Evolutionary conservation across 78 protist species (phyloP), one percentile per base, ranked within the genome.

Genomic region (Dictyostelium citrinum): DNA sequence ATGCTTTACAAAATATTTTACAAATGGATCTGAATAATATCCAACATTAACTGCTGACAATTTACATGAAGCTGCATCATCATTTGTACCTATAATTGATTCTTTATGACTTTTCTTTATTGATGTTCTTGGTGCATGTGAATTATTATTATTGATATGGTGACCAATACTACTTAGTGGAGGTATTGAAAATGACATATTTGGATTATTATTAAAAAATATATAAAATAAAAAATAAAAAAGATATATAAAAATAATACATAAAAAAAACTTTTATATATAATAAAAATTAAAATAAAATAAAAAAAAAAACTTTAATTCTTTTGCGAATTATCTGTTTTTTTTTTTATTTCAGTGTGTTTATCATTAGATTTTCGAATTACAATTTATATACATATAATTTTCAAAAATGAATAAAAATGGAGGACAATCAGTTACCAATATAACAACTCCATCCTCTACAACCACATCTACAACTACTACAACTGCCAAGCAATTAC

Each of bases 31-130:
- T 37, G 35, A 74, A 49, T 80, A 91, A 20, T 91, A 91, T 46
- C 95, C 95, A 31, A 79, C 43, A 46, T 83, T 78, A 20, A 91
- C 95, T 5, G 90, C 78, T 61, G 95, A 91, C 46, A 72, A 58
- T 82, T 91, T 91, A 51, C 95, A 91, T 35, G 83, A 61, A 4
- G 95, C 91, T 24, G 95, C 95, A 58, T 91, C 95, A 58, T 91
- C 95, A 70, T 91, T 91, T 5, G 95, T 91, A 4, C 91, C 90
- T 17, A 91, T 91, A 39, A 91, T 86, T 4, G 95, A 78, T 68
- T 88, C 93, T 31, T 43, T 78, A 45, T 88, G 93, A 35, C 39
- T 46, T 77, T 39, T 55, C 16, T 35, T 77, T 41, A 58, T 55
- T 41, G 58, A 22, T 16, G 39, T 70, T 70, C 64, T 55, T 55